phyloP scores from a whole-genome alignment of 441 rosid genomes.

The Capsella rubella region DNA sequence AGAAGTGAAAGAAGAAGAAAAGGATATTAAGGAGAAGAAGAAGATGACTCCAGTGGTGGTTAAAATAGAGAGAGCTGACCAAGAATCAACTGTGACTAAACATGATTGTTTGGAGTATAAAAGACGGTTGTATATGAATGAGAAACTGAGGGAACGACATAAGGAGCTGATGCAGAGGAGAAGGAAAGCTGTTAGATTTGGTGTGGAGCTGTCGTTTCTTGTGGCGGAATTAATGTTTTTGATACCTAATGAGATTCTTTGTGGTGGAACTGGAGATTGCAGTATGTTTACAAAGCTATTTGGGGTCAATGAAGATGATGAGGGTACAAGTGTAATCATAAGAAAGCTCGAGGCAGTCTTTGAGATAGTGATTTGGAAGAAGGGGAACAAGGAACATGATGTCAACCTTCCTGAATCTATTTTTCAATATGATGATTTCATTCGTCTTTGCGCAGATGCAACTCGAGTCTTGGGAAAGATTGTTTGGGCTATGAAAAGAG shows the following conservation, averaged over 20 bases:
- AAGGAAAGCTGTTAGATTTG: slow-evolving; percentile 16
- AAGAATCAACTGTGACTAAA: slow-evolving; percentile 13
- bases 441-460: slow-evolving; percentile 19
- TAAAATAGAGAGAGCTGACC: background rate
- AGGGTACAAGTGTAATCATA: slow-evolving; percentile 23
- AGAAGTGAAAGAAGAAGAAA: background rate
- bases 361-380: slow-evolving; percentile 15
- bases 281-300: slow-evolving; percentile 15
- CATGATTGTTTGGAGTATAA: background rate
- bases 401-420: slow-evolving; percentile 12
- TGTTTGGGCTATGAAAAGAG: slow-evolving; percentile 10
- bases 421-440: background rate
- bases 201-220: slow-evolving; percentile 32
- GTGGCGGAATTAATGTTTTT: slow-evolving; percentile 29
- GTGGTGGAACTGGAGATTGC: background rate
- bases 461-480: slow-evolving; percentile 26
- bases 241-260: slow-evolving; percentile 23
- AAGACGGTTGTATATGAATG: slow-evolving; percentile 2
- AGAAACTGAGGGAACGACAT: slow-evolving; percentile 16
- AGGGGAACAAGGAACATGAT: slow-evolving; percentile 11
- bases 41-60: slow-evolving; percentile 13
- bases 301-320: slow-evolving; percentile 13
- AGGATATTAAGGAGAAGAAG: slow-evolving; percentile 6
- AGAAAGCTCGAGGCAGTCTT: slow-evolving; percentile 28
- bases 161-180: slow-evolving; percentile 16